These are phyloP conservation scores for Striga hermonthica DNA, from an alignment of 305 asterid genomes.

Conservation along the genomic window DNA sequence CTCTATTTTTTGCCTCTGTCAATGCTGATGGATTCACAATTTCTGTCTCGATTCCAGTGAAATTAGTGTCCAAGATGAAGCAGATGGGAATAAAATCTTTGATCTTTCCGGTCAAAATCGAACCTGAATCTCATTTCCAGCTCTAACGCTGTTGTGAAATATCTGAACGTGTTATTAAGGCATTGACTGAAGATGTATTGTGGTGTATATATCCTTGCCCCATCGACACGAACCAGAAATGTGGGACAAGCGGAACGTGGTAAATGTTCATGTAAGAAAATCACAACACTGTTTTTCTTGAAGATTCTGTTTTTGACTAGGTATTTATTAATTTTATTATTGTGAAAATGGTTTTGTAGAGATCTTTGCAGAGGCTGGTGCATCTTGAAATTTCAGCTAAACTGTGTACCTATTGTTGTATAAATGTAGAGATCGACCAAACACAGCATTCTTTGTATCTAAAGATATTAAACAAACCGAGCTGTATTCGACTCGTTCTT, in stretches of 20 bases:
- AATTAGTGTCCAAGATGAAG: slow-evolving; percentile 35
- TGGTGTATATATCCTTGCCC: slow-evolving; percentile 67
- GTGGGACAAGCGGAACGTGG: slow-evolving; percentile 48
- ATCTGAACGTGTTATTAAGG: slow-evolving; percentile 33
- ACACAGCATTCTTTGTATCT: too few relatives aligned
- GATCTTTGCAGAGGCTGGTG: too few relatives aligned
- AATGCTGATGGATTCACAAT: slow-evolving; percentile 48
- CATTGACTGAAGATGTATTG: slow-evolving; percentile 40
- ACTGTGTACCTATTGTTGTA: not conserved
- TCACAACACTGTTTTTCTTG: slow-evolving; percentile 66
- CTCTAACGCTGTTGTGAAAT: slow-evolving; percentile 41
- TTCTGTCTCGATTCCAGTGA: slow-evolving; percentile 49
- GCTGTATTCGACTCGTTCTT: too few relatives aligned
- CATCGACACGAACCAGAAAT: slow-evolving; percentile 38
- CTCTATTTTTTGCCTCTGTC: slow-evolving; percentile 28
- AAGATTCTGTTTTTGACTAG: slow-evolving; percentile 27
- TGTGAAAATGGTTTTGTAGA: not conserved
- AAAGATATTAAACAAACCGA: too few relatives aligned
- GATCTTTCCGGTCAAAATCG: slow-evolving; percentile 39
- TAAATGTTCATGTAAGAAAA: slow-evolving; percentile 63
- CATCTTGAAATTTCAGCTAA: too few relatives aligned
- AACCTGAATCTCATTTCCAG: slow-evolving; percentile 39
- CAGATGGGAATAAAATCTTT: too few relatives aligned
- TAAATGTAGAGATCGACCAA: slow-evolving; percentile 29
- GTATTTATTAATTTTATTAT: too few relatives aligned